These are phyloP conservation scores for Phytophthora hybrid DNA, from an alignment of 352 stramenopile species.

Conservation along the genomic window DNA sequence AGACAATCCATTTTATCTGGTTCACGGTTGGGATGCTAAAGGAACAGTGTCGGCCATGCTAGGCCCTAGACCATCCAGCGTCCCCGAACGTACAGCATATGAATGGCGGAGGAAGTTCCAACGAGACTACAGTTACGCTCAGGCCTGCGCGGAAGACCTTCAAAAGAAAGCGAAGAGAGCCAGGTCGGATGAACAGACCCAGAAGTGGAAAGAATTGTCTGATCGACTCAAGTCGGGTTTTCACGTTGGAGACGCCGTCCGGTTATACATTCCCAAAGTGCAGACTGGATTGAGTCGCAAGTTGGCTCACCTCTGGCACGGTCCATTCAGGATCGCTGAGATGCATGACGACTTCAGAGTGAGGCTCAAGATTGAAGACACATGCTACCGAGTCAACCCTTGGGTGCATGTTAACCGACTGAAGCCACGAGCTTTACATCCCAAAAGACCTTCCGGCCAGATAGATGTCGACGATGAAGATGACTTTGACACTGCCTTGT, in stretches of 20 bases:
- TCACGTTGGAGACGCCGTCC: background rate
- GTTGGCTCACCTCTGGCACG: slow-evolving; percentile 11
- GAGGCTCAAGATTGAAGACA: background rate
- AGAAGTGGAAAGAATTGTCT: background rate
- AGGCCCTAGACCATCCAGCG: background rate
- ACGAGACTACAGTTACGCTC: slow-evolving; percentile 5
- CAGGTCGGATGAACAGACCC: background rate
- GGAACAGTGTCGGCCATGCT: slow-evolving; percentile 8
- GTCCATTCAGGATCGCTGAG: slow-evolving; percentile 3
- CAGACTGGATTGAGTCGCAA: background rate
- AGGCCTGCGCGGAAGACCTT: slow-evolving; percentile 3
- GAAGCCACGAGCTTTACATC: background rate
- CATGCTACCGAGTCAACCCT: too few relatives aligned
- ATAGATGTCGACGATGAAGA: too few relatives aligned
- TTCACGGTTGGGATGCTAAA: slow-evolving; percentile 25
- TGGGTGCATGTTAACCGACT: background rate
- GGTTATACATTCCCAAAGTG: slow-evolving; percentile 2
- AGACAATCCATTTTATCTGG: slow-evolving; percentile 24
- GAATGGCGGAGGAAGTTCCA: slow-evolving; percentile 10
- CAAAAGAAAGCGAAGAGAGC: background rate
- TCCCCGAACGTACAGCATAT: background rate
- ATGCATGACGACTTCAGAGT: background rate
- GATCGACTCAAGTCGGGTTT: background rate
- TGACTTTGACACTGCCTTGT: too few relatives aligned
- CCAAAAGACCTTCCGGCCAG: too few relatives aligned